Conservation (phyloP, 257 asterid genomes). For the Nicotiana sylvestris region DNA sequence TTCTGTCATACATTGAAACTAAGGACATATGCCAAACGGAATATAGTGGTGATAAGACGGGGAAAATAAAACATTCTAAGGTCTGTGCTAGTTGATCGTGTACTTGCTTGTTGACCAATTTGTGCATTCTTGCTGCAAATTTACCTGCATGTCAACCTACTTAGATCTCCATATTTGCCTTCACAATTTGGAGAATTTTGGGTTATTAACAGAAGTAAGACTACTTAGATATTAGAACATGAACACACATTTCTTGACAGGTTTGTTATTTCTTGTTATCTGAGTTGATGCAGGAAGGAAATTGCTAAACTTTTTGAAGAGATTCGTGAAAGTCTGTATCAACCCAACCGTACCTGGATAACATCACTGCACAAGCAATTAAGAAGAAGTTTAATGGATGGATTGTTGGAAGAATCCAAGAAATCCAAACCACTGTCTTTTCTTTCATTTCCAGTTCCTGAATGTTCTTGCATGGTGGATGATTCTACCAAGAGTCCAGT, state of each 20-base stretch:
- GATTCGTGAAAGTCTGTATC: slow-evolving; percentile 62
- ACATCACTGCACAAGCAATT: slow-evolving; percentile 54
- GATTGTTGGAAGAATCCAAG: slow-evolving; percentile 41
- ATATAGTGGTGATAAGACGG: not conserved
- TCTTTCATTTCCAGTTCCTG: slow-evolving; percentile 80
- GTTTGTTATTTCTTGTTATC: not conserved
- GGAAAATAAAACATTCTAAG: not conserved
- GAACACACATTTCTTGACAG: not conserved
- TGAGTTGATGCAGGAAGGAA: slow-evolving; percentile 45
- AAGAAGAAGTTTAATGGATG: slow-evolving; percentile 50
- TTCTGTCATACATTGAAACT: not conserved
- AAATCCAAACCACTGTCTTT: slow-evolving; percentile 52
- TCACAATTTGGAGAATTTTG: not conserved
- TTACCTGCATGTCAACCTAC: slow-evolving; percentile 1
- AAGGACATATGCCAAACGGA: not conserved
- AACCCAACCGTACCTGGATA: slow-evolving; percentile 81
- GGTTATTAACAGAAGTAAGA: not conserved
- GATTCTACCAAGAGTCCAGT: slow-evolving; percentile 20
- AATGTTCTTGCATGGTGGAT: slow-evolving; percentile 61
- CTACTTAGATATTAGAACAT: not conserved
- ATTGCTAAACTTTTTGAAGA: slow-evolving; percentile 55
- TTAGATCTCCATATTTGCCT: not conserved
- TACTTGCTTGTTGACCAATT: not conserved
- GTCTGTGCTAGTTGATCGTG: not conserved
- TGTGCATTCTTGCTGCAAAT: not conserved